Evolutionary conservation across 768 basidiomycete genomes (phyloP), one percentile per base, ranked within the genome.

Genomic region (Collybia mongolica): DNA sequence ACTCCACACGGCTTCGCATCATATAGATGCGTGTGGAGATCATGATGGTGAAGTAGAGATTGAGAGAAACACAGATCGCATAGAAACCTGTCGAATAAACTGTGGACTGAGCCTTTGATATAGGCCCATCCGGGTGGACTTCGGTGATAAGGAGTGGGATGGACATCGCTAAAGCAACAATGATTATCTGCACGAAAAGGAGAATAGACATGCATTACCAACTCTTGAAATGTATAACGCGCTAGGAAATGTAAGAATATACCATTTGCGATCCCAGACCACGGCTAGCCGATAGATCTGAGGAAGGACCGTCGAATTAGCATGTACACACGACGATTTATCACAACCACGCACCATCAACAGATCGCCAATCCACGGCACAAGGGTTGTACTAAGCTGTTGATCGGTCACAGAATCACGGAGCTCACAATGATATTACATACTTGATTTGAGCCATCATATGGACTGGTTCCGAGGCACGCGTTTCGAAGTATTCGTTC

Each of bases 301-400:
- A 20, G 37, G 15, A 24, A n/a, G 6, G 32, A 15, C 3, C 7
- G 17, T 18, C 18, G 26, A 17, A 36, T 48, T 19, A 14, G 3
- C 6, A 22, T 14, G 14, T 4, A 28, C 3, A 7, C 5, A 12
- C 9, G 26, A 17, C 28, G n/a, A 23, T 19, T 15, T 17, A 18
- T 15, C 15, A 18, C 14, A 38, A 28, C 6, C 23, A 26, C 54
- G 0, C 19, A 61, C 60, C 53, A 61, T 61, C 43, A 61, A 41
- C 6, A 61, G 28, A 44, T 61, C 57, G 5, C 60, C 57, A 15
- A 61, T 46, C 60, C 60, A 61, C 14, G 60, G 55, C 9, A 61
- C 42, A 18, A 59, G 39, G 5, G 55, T 55, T 4, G 40, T 44
- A n/a, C 60, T 61, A 23, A 4, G 35, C 32, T 26, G 14, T 23